Percentiles rank a stretch among this genome's conserved stretches.
Evolutionary conservation across 2,329 filamentous ascomycete species (phyloP).

Genomic region (Colletotrichum liaoningense): DNA sequence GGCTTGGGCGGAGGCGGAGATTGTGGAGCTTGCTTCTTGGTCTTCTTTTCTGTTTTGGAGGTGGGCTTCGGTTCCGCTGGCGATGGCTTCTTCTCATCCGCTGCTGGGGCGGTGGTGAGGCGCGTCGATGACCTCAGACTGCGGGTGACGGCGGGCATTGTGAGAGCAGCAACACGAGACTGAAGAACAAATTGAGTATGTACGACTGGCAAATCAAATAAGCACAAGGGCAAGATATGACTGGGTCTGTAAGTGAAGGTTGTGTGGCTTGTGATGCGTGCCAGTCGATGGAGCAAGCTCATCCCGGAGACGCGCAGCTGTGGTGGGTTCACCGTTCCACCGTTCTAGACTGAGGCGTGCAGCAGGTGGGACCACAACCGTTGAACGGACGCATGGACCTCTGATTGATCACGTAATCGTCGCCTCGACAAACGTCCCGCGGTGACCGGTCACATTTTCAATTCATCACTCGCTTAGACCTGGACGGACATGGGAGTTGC

Average conservation of each 20-base stretch:
- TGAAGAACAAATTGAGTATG: no score
- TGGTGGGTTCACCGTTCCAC: neutral
- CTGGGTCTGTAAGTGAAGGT: neutral
- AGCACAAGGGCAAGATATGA: no score
- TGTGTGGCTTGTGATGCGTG: neutral
- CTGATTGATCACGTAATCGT: slow-evolving; percentile 4
- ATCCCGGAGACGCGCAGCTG: slow-evolving; percentile 4
- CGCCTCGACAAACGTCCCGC: neutral
- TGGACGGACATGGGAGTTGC: neutral
- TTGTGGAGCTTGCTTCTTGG: neutral
- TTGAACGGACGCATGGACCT: neutral
- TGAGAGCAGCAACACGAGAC: neutral
- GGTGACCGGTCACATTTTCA: neutral
- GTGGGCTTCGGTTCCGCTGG: neutral
- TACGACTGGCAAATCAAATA: rapidly evolving
- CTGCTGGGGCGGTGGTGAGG: neutral
- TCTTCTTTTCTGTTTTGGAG: neutral
- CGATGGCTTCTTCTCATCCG: neutral
- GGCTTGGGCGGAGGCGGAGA: neutral
- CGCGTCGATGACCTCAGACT: slow-evolving; percentile 32
- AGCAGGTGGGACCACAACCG: neutral
- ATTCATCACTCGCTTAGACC: neutral
- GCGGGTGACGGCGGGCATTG: slow-evolving; percentile 23
- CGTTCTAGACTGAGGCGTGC: neutral
- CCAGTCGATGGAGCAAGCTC: neutral